Evolutionary conservation across 1,284 basidiomycete genomes (phyloP), one percentile per base, ranked within the genome.

Genomic region (Marasmius fiardii): DNA sequence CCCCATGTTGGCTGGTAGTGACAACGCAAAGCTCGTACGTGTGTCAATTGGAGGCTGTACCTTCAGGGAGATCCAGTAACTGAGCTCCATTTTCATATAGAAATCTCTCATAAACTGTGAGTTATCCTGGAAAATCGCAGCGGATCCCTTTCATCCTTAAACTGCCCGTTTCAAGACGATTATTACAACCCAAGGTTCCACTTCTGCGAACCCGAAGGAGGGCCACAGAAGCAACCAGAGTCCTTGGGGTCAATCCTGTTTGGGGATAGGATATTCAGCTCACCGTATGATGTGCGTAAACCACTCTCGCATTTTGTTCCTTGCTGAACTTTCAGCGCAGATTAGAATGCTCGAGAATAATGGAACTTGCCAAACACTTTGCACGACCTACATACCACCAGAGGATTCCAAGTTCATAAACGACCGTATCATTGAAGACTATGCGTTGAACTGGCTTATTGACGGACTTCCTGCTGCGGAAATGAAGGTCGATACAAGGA

Each of bases 381-480:
- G 96, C 71, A 77, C 74, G 24, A 70, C 77, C 10, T 73, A 76
- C 24, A 79, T 97, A 12, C 79, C 85, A 0, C 75, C 76, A 18
- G 82, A 90, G 57, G 89, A 96, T 61, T 88, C 90, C 18, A 85
- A 82, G 60, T 97, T 97, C 70, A 88, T 98, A 69, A 97, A 97
- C 65, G 87, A 90, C 57, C 87, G 93, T 51, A 96, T 98, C 68
- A 80, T 81, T 47, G 93, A 98, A 68, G 91, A 95, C 67, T 98
- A 98, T 67, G 93, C 93, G 0, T 75, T 98, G 60, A 98, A 98
- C 67, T 96, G 95, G 88, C 86, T 98, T 54, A 79, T 98, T 45
- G 95, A 98, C 65, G 95, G 95, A 3, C 80, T 98, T 35, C 96
- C 96, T 3, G 93, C 92, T 7, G 93, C 93, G 4, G 93, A 96